Base-by-base conservation (phyloP, 257 asterid species). In the Lycium barbarum region DNA sequence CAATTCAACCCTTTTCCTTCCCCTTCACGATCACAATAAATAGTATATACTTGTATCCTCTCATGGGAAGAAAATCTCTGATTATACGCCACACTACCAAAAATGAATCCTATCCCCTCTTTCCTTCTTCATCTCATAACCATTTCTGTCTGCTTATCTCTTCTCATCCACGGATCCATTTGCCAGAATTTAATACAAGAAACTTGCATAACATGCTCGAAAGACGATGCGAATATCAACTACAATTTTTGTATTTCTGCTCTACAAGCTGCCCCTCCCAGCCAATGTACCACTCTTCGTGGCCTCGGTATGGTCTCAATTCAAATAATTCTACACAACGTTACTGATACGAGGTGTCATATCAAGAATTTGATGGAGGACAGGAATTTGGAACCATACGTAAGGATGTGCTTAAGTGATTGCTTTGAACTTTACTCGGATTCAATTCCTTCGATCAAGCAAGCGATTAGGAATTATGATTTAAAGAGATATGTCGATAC, bases 241-340 rank as follows among this genome's bases (percentile, higher is more conserved):
- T 88, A 68, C 88, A 66, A 12, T 47, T 94, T 93, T 90, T 96
- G 99, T 91, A 65, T 68, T 0, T 85, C 93, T 0, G 91, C 98
- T 12, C 93, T 96, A 0, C 94, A 89, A 53, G 92, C 95, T 0
- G 97, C 97, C n/a, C 93, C 97, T 0, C 93, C 93, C 17, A 90
- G 94, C 90, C 90, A 53, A 0, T 91, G 93, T 86, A 96, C 98
- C 36, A 22, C 87, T 13, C 85, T 91, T 2, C 89, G 53, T 0
- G 98, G 93, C 14, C 91, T 96, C 0, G 96, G 94, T 38, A 71
- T 35, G 53, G 94, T 96, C 86, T 85, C 96, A 9, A 87, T 96
- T 82, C 40, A 93, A 6, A 88, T 92, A 9, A 65, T 90, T 3
- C 88, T 91, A 0, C 85, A 90, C 90, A 96, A 96, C 85, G 65